Conservation (phyloP, 164 flowering plant genomes). For the Paratinospora sagittata region DNA sequence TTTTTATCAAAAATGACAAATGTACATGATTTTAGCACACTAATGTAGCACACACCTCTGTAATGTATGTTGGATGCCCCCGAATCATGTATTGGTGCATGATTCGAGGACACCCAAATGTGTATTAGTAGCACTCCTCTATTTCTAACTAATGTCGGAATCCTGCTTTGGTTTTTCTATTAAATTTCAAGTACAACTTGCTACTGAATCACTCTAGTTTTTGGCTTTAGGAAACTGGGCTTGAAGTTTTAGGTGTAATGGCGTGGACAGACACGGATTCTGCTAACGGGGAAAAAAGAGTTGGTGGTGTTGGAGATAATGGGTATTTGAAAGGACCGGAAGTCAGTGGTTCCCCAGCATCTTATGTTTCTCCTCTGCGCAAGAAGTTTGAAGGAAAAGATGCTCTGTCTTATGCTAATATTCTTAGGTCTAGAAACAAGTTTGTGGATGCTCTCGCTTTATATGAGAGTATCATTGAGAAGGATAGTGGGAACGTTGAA, state of each 20-base stretch:
- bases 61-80: no score
- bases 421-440: conserved; percentile 88
- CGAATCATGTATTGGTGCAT: no score
- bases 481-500: conserved; percentile 67
- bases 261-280: conserved; percentile 46
- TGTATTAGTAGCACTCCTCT: no score
- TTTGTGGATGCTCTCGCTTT: conserved; percentile 81
- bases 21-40: no score
- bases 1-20: no score
- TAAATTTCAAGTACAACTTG: no score
- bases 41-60: no score
- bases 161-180: no score
- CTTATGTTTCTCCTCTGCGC: conserved; percentile 20
- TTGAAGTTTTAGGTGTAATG: conserved; percentile 26
- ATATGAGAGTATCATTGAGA: conserved; percentile 64
- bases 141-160: no score
- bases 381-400: conserved; percentile 72
- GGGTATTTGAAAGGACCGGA: conserved; percentile 38
- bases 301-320: conserved; percentile 33
- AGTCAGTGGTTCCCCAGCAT: conserved; percentile 25
- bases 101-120: no score
- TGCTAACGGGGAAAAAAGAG: conserved; percentile 29
- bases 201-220: no score
- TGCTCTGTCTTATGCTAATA: conserved; percentile 80
- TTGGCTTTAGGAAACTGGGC: conserved; percentile 19